Conservation (phyloP, 2,329 filamentous ascomycete species). For the Paramyrothecium roridum region DNA sequence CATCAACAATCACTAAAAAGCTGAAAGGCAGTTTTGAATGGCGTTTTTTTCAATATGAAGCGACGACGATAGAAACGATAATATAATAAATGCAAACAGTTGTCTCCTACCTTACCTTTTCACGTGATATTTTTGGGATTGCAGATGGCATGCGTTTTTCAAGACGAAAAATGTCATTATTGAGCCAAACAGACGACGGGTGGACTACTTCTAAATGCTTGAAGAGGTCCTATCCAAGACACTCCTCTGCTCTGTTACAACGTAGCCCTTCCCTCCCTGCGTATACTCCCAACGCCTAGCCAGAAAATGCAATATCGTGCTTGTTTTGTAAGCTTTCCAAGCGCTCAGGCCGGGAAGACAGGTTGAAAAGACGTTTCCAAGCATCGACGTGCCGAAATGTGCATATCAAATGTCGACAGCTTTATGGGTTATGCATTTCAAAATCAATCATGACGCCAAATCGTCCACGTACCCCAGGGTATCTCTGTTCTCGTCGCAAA, state of each 20-base stretch:
- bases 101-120: too few species aligned
- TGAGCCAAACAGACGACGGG: too few species aligned
- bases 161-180: too few species aligned
- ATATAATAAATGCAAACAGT: neutral
- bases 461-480: slow-evolving; percentile 42
- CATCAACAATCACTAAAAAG: too few species aligned
- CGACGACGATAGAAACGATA: neutral
- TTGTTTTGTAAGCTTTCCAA: neutral
- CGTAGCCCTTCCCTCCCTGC: neutral
- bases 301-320: neutral
- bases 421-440: neutral
- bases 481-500: slow-evolving; percentile 42
- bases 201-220: too few species aligned
- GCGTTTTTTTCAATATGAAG: neutral
- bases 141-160: too few species aligned
- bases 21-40: neutral
- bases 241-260: neutral
- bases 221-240: too few species aligned
- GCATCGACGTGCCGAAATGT: too few species aligned
- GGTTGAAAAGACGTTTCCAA: too few species aligned
- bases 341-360: neutral
- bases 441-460: slow-evolving; percentile 19
- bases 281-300: neutral
- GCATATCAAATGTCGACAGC: too few species aligned
- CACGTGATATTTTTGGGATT: too few species aligned